These are phyloP conservation scores for Mycosphaerella arachidis DNA, from an alignment of 2,329 filamentous ascomycete species.

Conservation along the genomic window DNA sequence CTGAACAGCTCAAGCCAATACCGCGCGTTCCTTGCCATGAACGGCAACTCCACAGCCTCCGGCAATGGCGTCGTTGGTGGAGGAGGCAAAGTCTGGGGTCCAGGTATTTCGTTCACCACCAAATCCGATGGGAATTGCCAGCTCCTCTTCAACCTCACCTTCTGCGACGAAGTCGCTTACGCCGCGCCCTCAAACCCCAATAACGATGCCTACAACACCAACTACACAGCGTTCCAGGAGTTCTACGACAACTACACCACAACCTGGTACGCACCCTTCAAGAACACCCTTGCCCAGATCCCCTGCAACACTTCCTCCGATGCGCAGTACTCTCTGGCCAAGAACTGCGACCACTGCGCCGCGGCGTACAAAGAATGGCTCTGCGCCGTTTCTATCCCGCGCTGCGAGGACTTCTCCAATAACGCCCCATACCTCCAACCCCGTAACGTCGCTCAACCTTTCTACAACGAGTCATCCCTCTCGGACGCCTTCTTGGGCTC, in stretches of 20 bases:
- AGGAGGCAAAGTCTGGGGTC: slow-evolving; percentile 70
- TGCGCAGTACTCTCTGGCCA: slow-evolving; percentile 75
- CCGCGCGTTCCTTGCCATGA: slow-evolving; percentile 64
- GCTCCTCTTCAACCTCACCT: slow-evolving; percentile 78
- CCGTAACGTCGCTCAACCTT: slow-evolving; percentile 61
- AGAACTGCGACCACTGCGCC: slow-evolving; percentile 70
- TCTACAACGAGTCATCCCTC: slow-evolving; percentile 28
- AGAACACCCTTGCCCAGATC: slow-evolving; percentile 75
- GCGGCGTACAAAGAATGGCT: slow-evolving; percentile 89
- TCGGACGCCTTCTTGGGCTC: slow-evolving; percentile 19
- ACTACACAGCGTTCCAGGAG: slow-evolving; percentile 50
- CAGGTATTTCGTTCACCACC: slow-evolving; percentile 67
- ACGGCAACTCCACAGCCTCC: slow-evolving; percentile 50
- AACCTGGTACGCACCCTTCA: slow-evolving; percentile 69
- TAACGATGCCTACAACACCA: slow-evolving; percentile 43
- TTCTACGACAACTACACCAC: slow-evolving; percentile 76
- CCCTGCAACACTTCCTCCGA: slow-evolving; percentile 73
- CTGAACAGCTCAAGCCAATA: slow-evolving; percentile 71
- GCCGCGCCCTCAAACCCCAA: slow-evolving; percentile 78
- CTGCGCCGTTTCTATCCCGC: slow-evolving; percentile 86
- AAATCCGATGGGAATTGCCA: slow-evolving; percentile 80
- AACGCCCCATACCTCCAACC: slow-evolving; percentile 54
- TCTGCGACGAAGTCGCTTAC: slow-evolving; percentile 85
- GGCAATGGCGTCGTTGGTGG: slow-evolving; percentile 57
- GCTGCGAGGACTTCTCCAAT: slow-evolving; percentile 77